Evolutionary conservation across 306 rosid species (phyloP).

Genomic region (Ammopiptanthus mongolicus): DNA sequence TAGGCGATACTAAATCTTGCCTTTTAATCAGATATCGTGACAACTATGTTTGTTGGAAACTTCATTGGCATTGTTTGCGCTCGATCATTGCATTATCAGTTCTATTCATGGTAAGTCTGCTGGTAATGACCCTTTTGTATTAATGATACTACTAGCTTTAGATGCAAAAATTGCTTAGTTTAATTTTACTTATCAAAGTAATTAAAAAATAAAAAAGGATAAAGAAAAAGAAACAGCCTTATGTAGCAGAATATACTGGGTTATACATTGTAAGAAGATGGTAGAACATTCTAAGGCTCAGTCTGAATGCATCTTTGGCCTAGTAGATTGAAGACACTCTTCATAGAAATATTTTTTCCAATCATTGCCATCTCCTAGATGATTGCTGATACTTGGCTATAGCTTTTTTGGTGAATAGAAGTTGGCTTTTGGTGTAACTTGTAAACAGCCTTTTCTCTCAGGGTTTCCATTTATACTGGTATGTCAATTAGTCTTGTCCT

Average conservation of each 20-base stretch:
- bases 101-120: conserved; percentile 81
- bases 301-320: background rate
- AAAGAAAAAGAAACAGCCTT: background rate
- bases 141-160: background rate
- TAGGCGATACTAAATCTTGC: conserved; percentile 18
- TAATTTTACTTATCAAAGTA: background rate
- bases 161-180: conserved; percentile 9
- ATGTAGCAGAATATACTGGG: background rate
- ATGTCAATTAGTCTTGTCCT: background rate
- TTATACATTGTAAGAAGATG: background rate
- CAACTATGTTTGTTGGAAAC: conserved; percentile 86
- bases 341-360: background rate
- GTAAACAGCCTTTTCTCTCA: background rate
- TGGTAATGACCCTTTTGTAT: conserved; percentile 8
- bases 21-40: conserved; percentile 67
- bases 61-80: conserved; percentile 92
- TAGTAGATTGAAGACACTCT: background rate
- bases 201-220: background rate
- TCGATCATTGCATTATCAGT: conserved; percentile 92
- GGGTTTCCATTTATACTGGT: background rate
- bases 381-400: background rate
- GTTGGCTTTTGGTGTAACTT: background rate
- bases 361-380: background rate
- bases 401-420: background rate
- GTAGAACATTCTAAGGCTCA: background rate